Evolutionary conservation across 148 eudicot species (phyloP).

Genomic region (Chenopodium formosanum): DNA sequence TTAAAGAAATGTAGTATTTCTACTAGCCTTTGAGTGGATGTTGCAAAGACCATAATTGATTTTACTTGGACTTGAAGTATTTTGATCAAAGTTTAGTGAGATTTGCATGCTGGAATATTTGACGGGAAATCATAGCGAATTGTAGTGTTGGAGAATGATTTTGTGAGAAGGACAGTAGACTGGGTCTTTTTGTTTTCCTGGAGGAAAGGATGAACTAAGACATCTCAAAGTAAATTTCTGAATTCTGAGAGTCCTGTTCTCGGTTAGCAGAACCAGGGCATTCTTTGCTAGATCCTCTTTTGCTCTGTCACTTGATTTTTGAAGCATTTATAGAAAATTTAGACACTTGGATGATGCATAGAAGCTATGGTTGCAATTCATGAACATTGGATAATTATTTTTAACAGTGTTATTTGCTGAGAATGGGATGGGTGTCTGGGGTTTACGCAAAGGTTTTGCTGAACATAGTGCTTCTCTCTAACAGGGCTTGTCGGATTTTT

Average conservation of each 20-base stretch:
- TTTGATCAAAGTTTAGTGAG: not conserved
- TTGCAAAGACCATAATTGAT: not conserved
- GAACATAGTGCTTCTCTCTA: not conserved
- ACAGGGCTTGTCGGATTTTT: not conserved
- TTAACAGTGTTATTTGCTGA: not conserved
- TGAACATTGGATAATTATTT: not conserved
- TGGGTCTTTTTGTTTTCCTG: not conserved
- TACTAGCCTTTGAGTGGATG: not conserved
- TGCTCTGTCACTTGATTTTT: not conserved
- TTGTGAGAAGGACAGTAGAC: not conserved
- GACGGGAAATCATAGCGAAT: not conserved
- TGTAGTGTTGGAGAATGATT: not conserved
- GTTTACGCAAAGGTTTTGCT: slow-evolving; percentile 8
- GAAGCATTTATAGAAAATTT: not conserved
- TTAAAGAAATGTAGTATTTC: not conserved
- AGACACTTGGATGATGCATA: not conserved
- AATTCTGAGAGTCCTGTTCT: not conserved
- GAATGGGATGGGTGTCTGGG: not conserved
- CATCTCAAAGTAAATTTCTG: not conserved
- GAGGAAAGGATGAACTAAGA: not conserved
- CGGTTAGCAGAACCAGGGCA: not conserved
- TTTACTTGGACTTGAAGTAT: not conserved
- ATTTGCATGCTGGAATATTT: slow-evolving; percentile 1
- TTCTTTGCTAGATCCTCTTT: not conserved
- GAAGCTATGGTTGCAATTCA: not conserved